phyloP scores from a whole-genome alignment of 148 eudicot genomes.

The Pharnaceum exiguum region DNA sequence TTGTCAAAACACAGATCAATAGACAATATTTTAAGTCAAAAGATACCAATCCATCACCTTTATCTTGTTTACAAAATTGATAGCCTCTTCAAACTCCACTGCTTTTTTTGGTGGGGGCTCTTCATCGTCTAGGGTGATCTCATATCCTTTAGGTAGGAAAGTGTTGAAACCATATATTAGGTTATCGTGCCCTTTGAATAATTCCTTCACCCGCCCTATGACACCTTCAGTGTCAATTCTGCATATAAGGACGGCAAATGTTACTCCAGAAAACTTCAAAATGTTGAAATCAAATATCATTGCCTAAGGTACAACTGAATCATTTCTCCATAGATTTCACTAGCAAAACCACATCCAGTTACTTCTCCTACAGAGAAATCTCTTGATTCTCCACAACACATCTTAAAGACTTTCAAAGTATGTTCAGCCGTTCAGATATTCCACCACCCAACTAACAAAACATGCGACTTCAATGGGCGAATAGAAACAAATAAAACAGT shows the following conservation, averaged over 20 bases:
- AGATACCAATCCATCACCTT: constrained; percentile 43
- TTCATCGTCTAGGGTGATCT: constrained; percentile 75
- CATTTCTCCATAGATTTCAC: not conserved
- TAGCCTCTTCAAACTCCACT: constrained; percentile 95
- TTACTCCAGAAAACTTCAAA: constrained; percentile 6
- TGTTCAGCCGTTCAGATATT: no score
- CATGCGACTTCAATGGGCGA: no score
- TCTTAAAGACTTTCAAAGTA: no score
- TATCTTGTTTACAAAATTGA: constrained; percentile 94
- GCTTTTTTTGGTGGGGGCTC: constrained; percentile 72
- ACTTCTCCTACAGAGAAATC: no score
- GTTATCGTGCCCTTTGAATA: constrained; percentile 89
- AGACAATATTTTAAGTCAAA: not conserved
- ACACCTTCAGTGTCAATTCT: constrained; percentile 95
- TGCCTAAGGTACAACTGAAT: not conserved
- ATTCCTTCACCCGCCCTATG: constrained; percentile 83
- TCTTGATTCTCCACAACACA: no score
- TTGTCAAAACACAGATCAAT: not conserved
- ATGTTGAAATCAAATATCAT: not conserved
- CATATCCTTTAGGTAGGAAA: constrained; percentile 95
- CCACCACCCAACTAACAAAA: no score
- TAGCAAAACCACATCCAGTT: not conserved
- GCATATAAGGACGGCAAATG: constrained; percentile 21
- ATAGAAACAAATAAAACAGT: no score
- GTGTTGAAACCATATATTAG: constrained; percentile 90